Conservation (phyloP, 1,284 basidiomycete genomes). For the Cutaneotrichosporon mucoides region DNA sequence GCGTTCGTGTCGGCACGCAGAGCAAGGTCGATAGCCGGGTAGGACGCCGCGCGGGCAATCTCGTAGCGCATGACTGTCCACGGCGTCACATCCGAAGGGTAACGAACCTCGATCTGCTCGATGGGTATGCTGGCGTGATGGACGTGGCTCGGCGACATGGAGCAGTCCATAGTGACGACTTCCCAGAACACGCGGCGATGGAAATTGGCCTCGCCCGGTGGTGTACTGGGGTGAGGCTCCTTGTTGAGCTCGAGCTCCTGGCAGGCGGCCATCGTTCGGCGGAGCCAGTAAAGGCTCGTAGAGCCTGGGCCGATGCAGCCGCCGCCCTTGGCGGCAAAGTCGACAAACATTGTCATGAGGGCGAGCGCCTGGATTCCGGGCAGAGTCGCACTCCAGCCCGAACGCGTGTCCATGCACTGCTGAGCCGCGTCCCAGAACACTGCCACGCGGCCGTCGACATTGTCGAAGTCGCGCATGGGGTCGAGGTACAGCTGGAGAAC, state of each 20-base stretch:
- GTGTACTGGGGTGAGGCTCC: constrained; percentile 38
- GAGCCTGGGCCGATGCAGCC: constrained; percentile 12
- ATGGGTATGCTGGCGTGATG: constrained; percentile 35
- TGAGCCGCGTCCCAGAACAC: constrained; percentile 42
- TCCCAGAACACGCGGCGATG: constrained; percentile 42
- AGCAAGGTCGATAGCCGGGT: constrained; percentile 34
- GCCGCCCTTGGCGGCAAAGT: constrained; percentile 40
- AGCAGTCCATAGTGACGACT: constrained; percentile 35
- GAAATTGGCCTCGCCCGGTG: constrained; percentile 36
- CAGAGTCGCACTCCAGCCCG: constrained; percentile 40
- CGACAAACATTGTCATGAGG: constrained; percentile 38
- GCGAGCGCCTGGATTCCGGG: constrained; percentile 42
- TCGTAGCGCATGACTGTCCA: constrained; percentile 28
- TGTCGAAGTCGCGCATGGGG: constrained; percentile 23
- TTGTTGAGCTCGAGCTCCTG: constrained; percentile 43
- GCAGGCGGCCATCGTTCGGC: constrained; percentile 37
- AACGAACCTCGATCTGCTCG: constrained; percentile 37
- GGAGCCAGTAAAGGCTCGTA: constrained; percentile 43
- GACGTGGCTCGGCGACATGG: constrained; percentile 41
- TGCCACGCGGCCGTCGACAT: constrained; percentile 26
- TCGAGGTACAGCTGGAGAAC: constrained; percentile 40
- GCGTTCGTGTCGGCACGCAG: constrained; percentile 33
- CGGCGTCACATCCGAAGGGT: constrained; percentile 20
- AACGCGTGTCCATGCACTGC: constrained; percentile 41
- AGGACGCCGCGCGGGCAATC: constrained; percentile 36